Conservation (phyloP, 1,284 basidiomycete species). For the Ceratobasidium sp. region DNA sequence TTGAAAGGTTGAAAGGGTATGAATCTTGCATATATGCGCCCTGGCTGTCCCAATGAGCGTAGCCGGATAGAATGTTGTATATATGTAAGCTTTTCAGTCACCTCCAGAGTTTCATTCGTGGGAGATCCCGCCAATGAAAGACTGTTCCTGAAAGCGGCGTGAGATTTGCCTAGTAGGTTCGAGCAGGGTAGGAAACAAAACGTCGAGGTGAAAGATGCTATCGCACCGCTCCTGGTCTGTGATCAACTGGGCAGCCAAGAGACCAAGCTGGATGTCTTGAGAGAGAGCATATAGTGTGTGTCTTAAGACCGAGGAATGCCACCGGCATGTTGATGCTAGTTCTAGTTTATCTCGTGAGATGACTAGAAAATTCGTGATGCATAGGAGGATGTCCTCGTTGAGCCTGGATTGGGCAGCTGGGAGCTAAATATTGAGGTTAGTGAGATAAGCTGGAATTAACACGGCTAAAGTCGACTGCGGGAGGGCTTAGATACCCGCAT, state of each 20-base stretch:
- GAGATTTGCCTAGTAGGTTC: not conserved
- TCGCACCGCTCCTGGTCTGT: not conserved
- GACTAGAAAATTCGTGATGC: not conserved
- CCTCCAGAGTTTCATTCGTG: not conserved
- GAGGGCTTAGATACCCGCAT: not conserved
- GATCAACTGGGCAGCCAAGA: not conserved
- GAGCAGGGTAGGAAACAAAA: not conserved
- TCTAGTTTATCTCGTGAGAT: not conserved
- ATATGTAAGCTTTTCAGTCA: slow-evolving; percentile 1
- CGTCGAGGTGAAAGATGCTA: not conserved
- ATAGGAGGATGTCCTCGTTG: slow-evolving; percentile 12
- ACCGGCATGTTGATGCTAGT: slow-evolving; percentile 8
- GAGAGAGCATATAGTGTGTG: slow-evolving; percentile 5
- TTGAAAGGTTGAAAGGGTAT: slow-evolving; percentile 9
- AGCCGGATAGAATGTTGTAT: slow-evolving; percentile 6
- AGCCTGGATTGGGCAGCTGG: not conserved
- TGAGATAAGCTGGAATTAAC: not conserved
- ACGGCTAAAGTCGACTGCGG: not conserved
- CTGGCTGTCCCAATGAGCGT: not conserved
- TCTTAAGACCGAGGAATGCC: slow-evolving; percentile 3
- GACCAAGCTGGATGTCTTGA: not conserved
- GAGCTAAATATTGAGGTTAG: no score
- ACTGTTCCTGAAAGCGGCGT: not conserved
- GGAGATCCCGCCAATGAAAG: not conserved
- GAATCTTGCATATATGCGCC: slow-evolving; percentile 4